Evolutionary conservation across 1,284 basidiomycete species (phyloP).

Genomic region (Gomphus sp.): DNA sequence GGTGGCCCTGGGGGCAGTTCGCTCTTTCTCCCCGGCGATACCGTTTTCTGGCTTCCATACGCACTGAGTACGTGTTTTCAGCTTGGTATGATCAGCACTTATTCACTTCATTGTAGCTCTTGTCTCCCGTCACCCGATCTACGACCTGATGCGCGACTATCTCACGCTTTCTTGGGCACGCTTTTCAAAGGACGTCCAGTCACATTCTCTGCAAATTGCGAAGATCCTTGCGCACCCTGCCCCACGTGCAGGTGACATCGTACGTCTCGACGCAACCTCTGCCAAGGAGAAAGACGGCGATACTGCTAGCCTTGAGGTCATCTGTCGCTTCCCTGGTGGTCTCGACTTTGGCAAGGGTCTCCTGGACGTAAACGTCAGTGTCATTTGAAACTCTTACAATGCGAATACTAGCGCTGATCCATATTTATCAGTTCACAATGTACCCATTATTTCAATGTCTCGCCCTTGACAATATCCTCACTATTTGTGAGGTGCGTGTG

Average conservation of each 20-base stretch:
- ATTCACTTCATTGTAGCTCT: slow-evolving; percentile 39
- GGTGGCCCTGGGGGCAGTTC: slow-evolving; percentile 77
- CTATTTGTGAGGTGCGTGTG: slow-evolving; percentile 73
- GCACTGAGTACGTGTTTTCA: slow-evolving; percentile 61
- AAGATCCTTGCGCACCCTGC: slow-evolving; percentile 79
- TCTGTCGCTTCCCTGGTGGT: slow-evolving; percentile 77
- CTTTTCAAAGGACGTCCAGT: slow-evolving; percentile 86
- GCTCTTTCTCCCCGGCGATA: slow-evolving; percentile 76
- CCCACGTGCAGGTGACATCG: slow-evolving; percentile 78
- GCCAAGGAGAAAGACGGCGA: slow-evolving; percentile 38
- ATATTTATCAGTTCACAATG: slow-evolving; percentile 60
- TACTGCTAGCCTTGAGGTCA: slow-evolving; percentile 70
- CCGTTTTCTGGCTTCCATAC: slow-evolving; percentile 90
- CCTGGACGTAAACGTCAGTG: slow-evolving; percentile 61
- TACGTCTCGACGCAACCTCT: slow-evolving; percentile 66
- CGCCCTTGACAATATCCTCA: slow-evolving; percentile 90
- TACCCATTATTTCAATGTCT: slow-evolving; percentile 95
- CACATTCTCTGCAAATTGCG: slow-evolving; percentile 76
- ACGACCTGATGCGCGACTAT: slow-evolving; percentile 89
- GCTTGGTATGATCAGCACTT: not conserved
- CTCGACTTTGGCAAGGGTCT: slow-evolving; percentile 77
- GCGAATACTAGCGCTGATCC: not conserved
- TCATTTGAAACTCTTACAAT: not conserved
- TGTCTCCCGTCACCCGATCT: slow-evolving; percentile 85
- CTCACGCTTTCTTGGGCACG: slow-evolving; percentile 88